phyloP scores from a whole-genome alignment of 2,329 filamentous ascomycete genomes.

The Cercospora beticola region DNA sequence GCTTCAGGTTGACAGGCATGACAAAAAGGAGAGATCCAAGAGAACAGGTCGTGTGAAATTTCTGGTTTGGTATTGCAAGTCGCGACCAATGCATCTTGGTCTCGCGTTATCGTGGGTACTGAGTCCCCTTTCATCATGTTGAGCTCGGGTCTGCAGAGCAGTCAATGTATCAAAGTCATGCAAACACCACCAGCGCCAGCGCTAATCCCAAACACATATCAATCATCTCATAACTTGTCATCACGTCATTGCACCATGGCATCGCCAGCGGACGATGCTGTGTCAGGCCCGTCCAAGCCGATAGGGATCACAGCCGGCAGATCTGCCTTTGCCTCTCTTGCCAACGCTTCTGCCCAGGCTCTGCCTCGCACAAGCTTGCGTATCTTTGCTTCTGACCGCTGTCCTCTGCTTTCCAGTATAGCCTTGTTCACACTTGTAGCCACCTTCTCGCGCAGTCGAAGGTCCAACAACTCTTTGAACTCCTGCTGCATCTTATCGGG shows the following conservation, averaged over 20 bases:
- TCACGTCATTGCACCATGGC: slow-evolving; percentile 28
- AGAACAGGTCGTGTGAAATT: too few species aligned
- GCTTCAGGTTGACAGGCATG: too few species aligned
- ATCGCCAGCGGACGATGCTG: slow-evolving; percentile 18
- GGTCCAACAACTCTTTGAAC: slow-evolving; percentile 73
- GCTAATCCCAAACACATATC: slow-evolving; percentile 23
- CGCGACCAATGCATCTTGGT: too few species aligned
- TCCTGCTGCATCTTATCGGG: slow-evolving; percentile 75
- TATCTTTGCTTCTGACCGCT: slow-evolving; percentile 76
- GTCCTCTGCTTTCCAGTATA: slow-evolving; percentile 71
- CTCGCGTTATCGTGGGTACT: not conserved
- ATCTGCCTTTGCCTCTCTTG: slow-evolving; percentile 45
- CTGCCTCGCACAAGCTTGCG: slow-evolving; percentile 77
- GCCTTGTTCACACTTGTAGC: slow-evolving; percentile 87
- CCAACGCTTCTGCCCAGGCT: slow-evolving; percentile 76
- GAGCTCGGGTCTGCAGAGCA: not conserved
- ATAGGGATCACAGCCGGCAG: slow-evolving; percentile 44
- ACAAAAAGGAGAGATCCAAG: too few species aligned
- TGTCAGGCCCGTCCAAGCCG: slow-evolving; percentile 41
- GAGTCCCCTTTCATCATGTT: not conserved
- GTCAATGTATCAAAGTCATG: not conserved
- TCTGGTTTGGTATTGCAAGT: too few species aligned
- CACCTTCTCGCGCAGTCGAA: slow-evolving; percentile 76
- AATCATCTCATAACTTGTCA: slow-evolving; percentile 10
- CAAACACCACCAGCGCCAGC: slow-evolving; percentile 27